Conservation (phyloP, 495 filamentous ascomycete species). For the Neurospora tetraspora region DNA sequence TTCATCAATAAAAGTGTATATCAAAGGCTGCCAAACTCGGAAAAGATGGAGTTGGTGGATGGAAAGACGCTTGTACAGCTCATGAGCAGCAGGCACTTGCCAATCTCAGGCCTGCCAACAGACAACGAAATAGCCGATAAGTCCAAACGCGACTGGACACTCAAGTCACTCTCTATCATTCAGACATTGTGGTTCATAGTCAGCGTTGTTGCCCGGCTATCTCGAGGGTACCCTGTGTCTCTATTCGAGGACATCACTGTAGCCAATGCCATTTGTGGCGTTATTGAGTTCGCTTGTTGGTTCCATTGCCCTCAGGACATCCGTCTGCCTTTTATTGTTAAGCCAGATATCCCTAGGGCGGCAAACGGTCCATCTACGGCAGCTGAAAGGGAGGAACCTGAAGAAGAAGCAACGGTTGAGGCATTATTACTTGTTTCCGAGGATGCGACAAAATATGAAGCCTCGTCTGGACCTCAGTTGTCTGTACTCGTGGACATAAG, state of each 20-base stretch:
- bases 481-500: neutral
- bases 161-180: neutral
- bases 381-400: neutral
- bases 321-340: neutral
- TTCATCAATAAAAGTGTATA: too few relatives aligned
- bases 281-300: neutral
- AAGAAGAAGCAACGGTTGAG: too few relatives aligned
- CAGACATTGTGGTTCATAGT: neutral
- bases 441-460: neutral
- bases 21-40: neutral
- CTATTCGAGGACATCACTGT: neutral
- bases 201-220: neutral
- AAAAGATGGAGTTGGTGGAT: neutral
- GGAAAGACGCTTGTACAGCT: neutral
- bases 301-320: neutral
- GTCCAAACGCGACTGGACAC: neutral
- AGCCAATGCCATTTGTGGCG: neutral
- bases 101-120: neutral
- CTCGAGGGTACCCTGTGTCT: neutral
- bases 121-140: neutral
- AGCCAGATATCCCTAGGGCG: rapidly evolving
- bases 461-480: neutral
- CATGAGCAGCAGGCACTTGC: neutral
- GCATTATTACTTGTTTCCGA: neutral
- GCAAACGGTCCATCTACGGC: rapidly evolving